These are phyloP conservation scores for Microdochium nivale DNA, from an alignment of 2,329 filamentous ascomycete genomes.

Conservation along the genomic window DNA sequence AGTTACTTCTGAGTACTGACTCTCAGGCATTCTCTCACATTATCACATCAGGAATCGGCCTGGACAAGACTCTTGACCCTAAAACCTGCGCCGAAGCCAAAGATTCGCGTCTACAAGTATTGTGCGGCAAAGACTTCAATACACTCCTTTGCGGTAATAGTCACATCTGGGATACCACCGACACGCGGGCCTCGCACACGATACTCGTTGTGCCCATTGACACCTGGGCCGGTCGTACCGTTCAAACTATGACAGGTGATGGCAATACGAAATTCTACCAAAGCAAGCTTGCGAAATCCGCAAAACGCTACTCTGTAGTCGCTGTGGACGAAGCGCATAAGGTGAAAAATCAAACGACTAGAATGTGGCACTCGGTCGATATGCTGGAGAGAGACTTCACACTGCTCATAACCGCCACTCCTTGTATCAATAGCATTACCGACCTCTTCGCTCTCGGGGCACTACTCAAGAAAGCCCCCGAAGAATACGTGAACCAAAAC, in stretches of 20 bases:
- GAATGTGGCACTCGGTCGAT: conserved; percentile 13
- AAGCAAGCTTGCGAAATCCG: conserved; percentile 1
- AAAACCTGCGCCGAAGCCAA: not conserved
- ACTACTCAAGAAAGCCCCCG: conserved; percentile 12
- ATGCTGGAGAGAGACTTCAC: conserved; percentile 15
- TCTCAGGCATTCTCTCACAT: conserved; percentile 4
- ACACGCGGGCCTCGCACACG: conserved; percentile 7
- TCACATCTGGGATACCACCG: conserved; percentile 15
- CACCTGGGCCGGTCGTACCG: conserved; percentile 8
- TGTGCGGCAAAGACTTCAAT: conserved; percentile 6
- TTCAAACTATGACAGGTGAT: not conserved
- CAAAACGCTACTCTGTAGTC: conserved; percentile 13
- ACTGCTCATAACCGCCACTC: conserved; percentile 18
- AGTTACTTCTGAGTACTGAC: conserved; percentile 10
- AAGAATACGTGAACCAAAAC: conserved; percentile 6
- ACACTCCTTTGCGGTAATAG: conserved; percentile 7
- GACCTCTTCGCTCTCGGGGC: conserved; percentile 14
- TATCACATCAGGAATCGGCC: conserved; percentile 7
- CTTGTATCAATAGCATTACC: conserved; percentile 14
- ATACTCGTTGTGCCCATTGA: conserved; percentile 17
- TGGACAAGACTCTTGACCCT: conserved; percentile 1
- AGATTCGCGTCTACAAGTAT: not conserved
- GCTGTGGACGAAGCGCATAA: conserved; percentile 20
- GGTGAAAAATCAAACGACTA: conserved; percentile 12
- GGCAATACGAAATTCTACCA: not conserved